Base-by-base conservation (phyloP, 768 basidiomycete genomes). In the Imleria badia region DNA sequence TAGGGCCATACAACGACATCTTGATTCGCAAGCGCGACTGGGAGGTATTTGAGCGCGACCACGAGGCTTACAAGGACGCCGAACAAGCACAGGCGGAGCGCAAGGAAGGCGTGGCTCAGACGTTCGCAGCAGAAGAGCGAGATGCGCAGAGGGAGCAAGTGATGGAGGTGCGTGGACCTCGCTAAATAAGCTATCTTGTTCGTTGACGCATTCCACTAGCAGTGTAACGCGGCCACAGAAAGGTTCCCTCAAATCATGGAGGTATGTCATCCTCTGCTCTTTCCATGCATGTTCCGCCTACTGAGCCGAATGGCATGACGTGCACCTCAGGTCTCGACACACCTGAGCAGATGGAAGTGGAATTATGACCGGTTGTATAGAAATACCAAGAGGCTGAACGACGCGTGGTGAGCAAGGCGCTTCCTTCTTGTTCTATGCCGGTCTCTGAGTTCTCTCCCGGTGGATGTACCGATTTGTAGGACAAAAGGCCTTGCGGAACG, bases 401-500 rank as follows among this genome's bases (percentile, higher is more conserved):
- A 43, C 14, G 0, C 0, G 9, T 71, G 65, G 72, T 67, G 36
- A 51, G 58, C 38, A 34, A 13, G 12, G 7, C 2, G 5, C 3
- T 1, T 8, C 17, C 3, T 17, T 33, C 15, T 22, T 19, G 43
- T 46, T 10, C 36, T 15, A 35, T 23, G 13, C 3, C 9, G 15
- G 41, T 12, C n/a, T 38, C 42, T 49, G 20, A 40, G 14, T 30
- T 33, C 26, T n/a, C n/a, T n/a, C n/a, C n/a, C n/a, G n/a, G n/a
- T n/a, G n/a, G 33, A 48, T 45, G 35, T 31, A 19, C 14, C 34
- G 15, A 34, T 20, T 31, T 35, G 12, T 45, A 84, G 83, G 47
- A 72, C 72, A 19, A 66, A 60, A 45, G 0, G 0, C 0, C 58
- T 76, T 26, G 79, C 80, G 0, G 13, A 42, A 0, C n/a, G 43